Percentiles rank a stretch among this genome's conserved stretches.
phyloP scores from a whole-genome alignment of 495 filamentous ascomycete genomes.

The Stereocaulon alpinum region DNA sequence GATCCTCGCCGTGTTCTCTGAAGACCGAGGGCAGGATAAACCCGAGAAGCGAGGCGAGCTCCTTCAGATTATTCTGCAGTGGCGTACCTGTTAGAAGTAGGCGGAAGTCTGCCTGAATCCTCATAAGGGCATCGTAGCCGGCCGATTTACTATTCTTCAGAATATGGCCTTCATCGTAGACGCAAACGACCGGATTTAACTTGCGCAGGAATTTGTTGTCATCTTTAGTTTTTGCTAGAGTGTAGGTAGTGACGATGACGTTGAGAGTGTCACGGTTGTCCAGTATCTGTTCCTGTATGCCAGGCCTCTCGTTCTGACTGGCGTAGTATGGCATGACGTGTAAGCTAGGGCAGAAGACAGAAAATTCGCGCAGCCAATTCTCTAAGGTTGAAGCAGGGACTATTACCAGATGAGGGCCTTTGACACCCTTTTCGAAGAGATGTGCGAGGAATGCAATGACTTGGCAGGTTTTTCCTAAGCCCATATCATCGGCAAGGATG shows the following conservation, averaged over 20 bases:
- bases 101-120: conserved; percentile 65
- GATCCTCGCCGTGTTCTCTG: conserved; percentile 55
- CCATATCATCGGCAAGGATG: conserved; percentile 97
- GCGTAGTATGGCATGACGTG: conserved; percentile 71
- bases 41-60: conserved; percentile 75
- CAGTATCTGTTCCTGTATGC: conserved; percentile 55
- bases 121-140: conserved; percentile 68
- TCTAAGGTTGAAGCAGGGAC: conserved; percentile 89
- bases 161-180: conserved; percentile 42
- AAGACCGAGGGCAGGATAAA: conserved; percentile 89
- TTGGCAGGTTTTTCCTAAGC: conserved; percentile 92
- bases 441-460: conserved; percentile 88
- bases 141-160: conserved; percentile 78
- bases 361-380: conserved; percentile 89
- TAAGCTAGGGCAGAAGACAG: conserved; percentile 70
- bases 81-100: conserved; percentile 88
- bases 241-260: conserved; percentile 87
- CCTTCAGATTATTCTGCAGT: conserved; percentile 89
- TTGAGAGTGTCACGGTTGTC: conserved; percentile 56
- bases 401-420: conserved; percentile 76
- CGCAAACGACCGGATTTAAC: conserved; percentile 41
- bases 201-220: conserved; percentile 63
- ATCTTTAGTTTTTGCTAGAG: conserved; percentile 50
- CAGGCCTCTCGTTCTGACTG: conserved; percentile 47
- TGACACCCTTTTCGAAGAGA: conserved; percentile 53